Percentiles rank a stretch among this genome's conserved stretches.
These are phyloP conservation scores for Botrytis byssoidea DNA, from an alignment of 2,329 filamentous ascomycete species.

Conservation along the genomic window DNA sequence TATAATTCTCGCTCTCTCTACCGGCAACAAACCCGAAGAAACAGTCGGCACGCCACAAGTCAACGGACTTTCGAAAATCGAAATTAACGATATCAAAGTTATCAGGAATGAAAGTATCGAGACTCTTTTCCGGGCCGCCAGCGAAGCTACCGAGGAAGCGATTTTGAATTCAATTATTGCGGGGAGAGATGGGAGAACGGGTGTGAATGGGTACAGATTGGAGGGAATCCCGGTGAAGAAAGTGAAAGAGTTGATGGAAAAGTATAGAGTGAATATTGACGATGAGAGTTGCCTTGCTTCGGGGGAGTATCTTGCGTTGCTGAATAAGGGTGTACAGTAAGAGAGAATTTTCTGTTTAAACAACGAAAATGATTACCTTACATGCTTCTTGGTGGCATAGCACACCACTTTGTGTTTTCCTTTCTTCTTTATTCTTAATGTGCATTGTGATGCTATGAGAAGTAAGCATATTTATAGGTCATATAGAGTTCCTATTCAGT, in stretches of 20 bases:
- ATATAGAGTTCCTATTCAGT: background rate
- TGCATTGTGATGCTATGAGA: background rate
- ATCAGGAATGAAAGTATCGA: constrained; percentile 61
- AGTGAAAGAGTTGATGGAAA: constrained; percentile 28
- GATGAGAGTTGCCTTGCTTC: background rate
- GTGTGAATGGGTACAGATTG: constrained; percentile 49
- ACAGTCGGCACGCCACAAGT: constrained; percentile 33
- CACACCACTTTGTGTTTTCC: too few relatives aligned
- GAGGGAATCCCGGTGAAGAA: constrained; percentile 50
- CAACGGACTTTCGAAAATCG: constrained; percentile 35
- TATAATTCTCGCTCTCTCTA: constrained; percentile 67
- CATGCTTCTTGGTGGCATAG: too few relatives aligned
- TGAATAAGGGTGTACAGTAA: background rate
- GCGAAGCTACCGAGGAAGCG: constrained; percentile 63
- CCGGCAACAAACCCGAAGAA: constrained; percentile 46
- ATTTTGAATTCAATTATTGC: constrained; percentile 61
- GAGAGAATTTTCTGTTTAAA: background rate
- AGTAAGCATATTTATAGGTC: background rate
- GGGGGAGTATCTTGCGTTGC: background rate
- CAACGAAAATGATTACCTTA: too few relatives aligned
- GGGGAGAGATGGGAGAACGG: constrained; percentile 59
- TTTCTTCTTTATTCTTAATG: background rate
- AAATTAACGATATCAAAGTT: constrained; percentile 47
- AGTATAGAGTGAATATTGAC: constrained; percentile 27
- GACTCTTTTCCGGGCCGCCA: constrained; percentile 58